phyloP scores from a whole-genome alignment of 306 rosid genomes.

The Medicago ruthenica region DNA sequence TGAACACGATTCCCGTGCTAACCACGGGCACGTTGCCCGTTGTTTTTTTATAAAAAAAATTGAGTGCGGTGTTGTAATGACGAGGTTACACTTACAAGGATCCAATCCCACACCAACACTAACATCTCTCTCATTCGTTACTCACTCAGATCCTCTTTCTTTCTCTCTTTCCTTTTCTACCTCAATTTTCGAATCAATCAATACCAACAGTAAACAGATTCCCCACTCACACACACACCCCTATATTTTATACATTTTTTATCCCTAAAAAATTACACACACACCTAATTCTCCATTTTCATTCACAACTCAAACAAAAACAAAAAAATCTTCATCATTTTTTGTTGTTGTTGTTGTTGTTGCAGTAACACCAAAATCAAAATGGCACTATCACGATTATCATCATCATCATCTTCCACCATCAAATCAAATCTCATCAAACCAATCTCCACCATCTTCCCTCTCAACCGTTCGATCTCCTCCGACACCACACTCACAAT shows the following conservation, averaged over 20 bases:
- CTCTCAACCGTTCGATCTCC: constrained; percentile 59
- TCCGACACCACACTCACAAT: constrained; percentile 59
- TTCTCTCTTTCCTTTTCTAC: not conserved
- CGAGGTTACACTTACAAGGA: too few species aligned
- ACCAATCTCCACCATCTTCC: constrained; percentile 55
- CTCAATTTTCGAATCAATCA: not conserved
- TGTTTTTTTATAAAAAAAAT: too few species aligned
- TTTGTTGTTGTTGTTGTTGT: too few species aligned
- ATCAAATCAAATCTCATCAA: constrained; percentile 51
- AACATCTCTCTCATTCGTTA: too few species aligned
- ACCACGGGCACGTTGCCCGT: too few species aligned
- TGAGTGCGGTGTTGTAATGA: too few species aligned
- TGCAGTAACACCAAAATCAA: constrained; percentile 30
- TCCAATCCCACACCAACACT: too few species aligned
- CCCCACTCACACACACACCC: not conserved
- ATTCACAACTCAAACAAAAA: not conserved
- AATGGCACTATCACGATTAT: constrained; percentile 68
- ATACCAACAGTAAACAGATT: not conserved
- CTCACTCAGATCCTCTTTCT: not conserved
- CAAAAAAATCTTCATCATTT: not conserved
- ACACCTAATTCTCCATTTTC: not conserved
- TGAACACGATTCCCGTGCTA: too few species aligned
- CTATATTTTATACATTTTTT: too few species aligned
- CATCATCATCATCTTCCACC: constrained; percentile 50
- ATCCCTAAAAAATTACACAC: too few species aligned